Conservation (phyloP, 805 yeast genomes). For the Lipomyces oligophaga region DNA sequence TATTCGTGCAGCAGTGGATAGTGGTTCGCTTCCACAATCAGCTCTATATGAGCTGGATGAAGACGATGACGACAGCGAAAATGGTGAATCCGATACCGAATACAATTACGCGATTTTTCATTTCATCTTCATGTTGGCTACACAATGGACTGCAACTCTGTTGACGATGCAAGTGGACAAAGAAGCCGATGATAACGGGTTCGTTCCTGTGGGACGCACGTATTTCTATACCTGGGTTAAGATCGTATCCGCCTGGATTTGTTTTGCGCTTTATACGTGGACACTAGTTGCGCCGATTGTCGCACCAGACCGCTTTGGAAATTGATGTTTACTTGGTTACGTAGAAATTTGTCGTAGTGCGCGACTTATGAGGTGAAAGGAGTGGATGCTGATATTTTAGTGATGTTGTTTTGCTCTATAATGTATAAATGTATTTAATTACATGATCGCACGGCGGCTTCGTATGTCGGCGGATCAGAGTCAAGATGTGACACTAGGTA, state of each 20-base stretch:
- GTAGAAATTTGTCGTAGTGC: not conserved
- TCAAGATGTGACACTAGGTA: conserved; percentile 6
- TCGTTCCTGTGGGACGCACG: conserved; percentile 95
- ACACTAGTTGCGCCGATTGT: conserved; percentile 84
- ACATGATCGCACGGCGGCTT: too few species aligned
- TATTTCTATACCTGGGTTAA: conserved; percentile 95
- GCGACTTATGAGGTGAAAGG: not conserved
- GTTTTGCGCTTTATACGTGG: conserved; percentile 85
- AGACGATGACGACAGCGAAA: conserved; percentile 46
- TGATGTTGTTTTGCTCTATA: too few species aligned
- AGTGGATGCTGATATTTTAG: not conserved
- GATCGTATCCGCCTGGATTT: conserved; percentile 86
- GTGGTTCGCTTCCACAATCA: conserved; percentile 89
- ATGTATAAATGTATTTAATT: too few species aligned
- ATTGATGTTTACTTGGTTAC: not conserved
- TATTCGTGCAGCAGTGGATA: conserved; percentile 88
- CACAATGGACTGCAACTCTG: conserved; percentile 93
- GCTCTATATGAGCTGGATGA: conserved; percentile 67
- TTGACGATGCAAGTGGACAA: conserved; percentile 77
- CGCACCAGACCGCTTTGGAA: conserved; percentile 77
- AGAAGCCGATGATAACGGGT: conserved; percentile 69
- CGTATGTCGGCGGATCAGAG: conserved; percentile 22
- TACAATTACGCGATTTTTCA: conserved; percentile 89
- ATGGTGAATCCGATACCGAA: conserved; percentile 50
- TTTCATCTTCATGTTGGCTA: conserved; percentile 85